A percentile compares a stretch with the other conserved stretches of the same genome.
phyloP scores from a whole-genome alignment of 352 stramenopile genomes.

The Peronospora destructor region DNA sequence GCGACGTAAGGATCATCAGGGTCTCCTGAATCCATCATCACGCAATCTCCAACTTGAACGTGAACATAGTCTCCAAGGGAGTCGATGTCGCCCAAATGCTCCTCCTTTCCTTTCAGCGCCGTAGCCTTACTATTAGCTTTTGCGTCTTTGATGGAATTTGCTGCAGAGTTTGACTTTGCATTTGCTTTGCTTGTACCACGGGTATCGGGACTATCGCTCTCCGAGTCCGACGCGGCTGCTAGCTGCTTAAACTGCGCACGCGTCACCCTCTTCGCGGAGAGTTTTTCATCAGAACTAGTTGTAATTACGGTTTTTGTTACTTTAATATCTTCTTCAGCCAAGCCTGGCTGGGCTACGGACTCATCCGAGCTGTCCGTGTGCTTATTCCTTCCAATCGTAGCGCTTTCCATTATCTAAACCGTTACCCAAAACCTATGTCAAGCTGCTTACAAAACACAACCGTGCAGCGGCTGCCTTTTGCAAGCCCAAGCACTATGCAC shows the following conservation, averaged over 20 bases:
- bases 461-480: background rate
- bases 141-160: slow-evolving; percentile 11
- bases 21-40: slow-evolving; percentile 70
- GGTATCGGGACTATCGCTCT: slow-evolving; percentile 17
- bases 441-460: slow-evolving; percentile 1
- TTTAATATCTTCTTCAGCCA: slow-evolving; percentile 12
- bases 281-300: slow-evolving; percentile 26
- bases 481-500: background rate
- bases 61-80: slow-evolving; percentile 49
- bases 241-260: slow-evolving; percentile 11
- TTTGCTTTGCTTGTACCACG: slow-evolving; percentile 21
- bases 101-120: slow-evolving; percentile 18
- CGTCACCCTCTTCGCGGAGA: slow-evolving; percentile 17
- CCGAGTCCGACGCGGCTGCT: slow-evolving; percentile 15
- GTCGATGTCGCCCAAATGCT: slow-evolving; percentile 42
- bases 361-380: slow-evolving; percentile 8
- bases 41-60: slow-evolving; percentile 68
- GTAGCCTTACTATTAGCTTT: slow-evolving; percentile 5
- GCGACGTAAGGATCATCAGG: slow-evolving; percentile 59
- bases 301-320: slow-evolving; percentile 16
- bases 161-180: slow-evolving; percentile 2
- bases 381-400: slow-evolving; percentile 4
- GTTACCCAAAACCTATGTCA: background rate
- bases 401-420: slow-evolving; percentile 8
- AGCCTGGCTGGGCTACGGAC: slow-evolving; percentile 4